Conservation (phyloP, 2,329 filamentous ascomycete genomes). For the Ophiostoma triangulosporum region DNA sequence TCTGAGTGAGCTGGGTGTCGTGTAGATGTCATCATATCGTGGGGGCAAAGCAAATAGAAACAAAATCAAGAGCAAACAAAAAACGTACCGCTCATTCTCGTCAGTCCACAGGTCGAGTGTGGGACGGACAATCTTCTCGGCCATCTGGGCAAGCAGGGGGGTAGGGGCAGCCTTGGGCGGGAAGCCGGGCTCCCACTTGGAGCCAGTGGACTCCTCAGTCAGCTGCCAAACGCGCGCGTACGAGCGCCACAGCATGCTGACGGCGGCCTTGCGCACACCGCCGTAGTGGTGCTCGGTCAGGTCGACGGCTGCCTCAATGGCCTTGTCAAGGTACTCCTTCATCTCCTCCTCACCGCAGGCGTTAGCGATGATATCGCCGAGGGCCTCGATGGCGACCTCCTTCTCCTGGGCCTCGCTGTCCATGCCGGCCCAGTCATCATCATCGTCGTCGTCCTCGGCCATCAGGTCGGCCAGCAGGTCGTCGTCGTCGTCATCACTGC, state of each 20-base stretch:
- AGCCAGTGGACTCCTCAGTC: conserved; percentile 61
- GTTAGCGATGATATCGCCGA: conserved; percentile 83
- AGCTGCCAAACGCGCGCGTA: conserved; percentile 85
- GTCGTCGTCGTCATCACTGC: conserved; percentile 33
- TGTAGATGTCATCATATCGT: conserved; percentile 66
- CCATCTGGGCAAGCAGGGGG: conserved; percentile 68
- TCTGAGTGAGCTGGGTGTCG: conserved; percentile 99
- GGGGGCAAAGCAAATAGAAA: conserved; percentile 37
- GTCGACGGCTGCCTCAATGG: conserved; percentile 65
- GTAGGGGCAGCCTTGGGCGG: conserved; percentile 71
- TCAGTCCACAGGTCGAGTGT: conserved; percentile 80
- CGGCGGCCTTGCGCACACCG: conserved; percentile 81
- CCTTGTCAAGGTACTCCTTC: conserved; percentile 76
- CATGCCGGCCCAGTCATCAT: conserved; percentile 78
- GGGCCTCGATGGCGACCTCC: conserved; percentile 89
- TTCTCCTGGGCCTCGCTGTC: conserved; percentile 80
- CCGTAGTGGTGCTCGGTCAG: conserved; percentile 85
- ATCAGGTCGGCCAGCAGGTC: conserved; percentile 37
- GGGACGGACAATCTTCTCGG: conserved; percentile 69
- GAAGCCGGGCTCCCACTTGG: conserved; percentile 82
- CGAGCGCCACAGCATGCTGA: conserved; percentile 83
- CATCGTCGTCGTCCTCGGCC: conserved; percentile 52
- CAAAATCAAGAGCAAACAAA: conserved; percentile 12
- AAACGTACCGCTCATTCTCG: conserved; percentile 82
- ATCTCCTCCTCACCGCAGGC: conserved; percentile 61